phyloP scores from a whole-genome alignment of 192 early-diverging fungal species.

The Glomus cerebriforme region DNA sequence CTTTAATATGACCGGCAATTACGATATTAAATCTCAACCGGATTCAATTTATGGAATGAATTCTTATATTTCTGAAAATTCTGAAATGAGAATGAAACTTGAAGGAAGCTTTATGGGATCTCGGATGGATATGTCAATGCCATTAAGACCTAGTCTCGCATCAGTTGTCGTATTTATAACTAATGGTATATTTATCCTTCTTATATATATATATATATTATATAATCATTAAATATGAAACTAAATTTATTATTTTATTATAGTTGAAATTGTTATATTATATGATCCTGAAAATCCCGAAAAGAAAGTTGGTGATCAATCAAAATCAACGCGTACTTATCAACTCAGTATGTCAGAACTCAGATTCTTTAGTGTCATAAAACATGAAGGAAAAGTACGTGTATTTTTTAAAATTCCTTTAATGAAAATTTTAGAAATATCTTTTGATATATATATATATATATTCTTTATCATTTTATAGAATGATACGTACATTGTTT shows the following conservation, averaged over 20 bases:
- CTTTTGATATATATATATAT: constrained; percentile 5
- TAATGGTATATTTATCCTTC: constrained; percentile 43
- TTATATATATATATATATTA: background rate
- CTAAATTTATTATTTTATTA: background rate
- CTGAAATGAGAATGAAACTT: background rate
- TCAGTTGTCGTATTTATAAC: constrained; percentile 39
- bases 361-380: constrained; percentile 51
- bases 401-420: background rate
- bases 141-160: constrained; percentile 42
- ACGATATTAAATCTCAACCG: background rate
- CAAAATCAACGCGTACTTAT: constrained; percentile 24
- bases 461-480: constrained; percentile 5
- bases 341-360: constrained; percentile 45
- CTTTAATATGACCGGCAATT: background rate
- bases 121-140: background rate
- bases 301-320: background rate
- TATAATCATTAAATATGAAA: too few species aligned
- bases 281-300: constrained; percentile 3
- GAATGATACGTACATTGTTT: constrained; percentile 48
- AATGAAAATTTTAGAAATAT: background rate
- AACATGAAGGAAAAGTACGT: constrained; percentile 51
- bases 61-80: background rate
- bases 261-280: constrained; percentile 37
- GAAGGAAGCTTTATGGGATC: background rate
- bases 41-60: constrained; percentile 6